Evolutionary conservation across 2,329 filamentous ascomycete species (phyloP).

Genomic region (Orbilia oligospora): DNA sequence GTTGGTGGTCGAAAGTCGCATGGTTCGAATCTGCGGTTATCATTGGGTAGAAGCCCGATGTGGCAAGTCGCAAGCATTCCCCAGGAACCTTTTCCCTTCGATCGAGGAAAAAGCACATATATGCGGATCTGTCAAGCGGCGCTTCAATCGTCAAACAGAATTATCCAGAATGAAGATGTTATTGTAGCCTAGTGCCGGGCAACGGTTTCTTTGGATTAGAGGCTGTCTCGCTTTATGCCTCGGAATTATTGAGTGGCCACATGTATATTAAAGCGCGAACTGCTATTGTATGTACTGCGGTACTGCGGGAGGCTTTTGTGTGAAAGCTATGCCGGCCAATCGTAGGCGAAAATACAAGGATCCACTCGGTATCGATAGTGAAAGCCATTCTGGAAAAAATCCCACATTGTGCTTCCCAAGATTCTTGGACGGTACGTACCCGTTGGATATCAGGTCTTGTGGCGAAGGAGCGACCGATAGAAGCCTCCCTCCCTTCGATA

Average conservation of each 20-base stretch:
- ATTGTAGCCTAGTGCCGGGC: slow-evolving; percentile 47
- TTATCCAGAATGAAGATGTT: slow-evolving; percentile 25
- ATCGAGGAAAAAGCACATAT: slow-evolving; percentile 7
- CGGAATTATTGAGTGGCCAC: slow-evolving; percentile 52
- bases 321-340: slow-evolving; percentile 31
- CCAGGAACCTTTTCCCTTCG: slow-evolving; percentile 6
- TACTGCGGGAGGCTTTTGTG: background rate
- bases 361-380: slow-evolving; percentile 33
- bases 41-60: slow-evolving; percentile 51
- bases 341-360: slow-evolving; percentile 28
- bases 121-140: slow-evolving; percentile 32
- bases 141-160: slow-evolving; percentile 19
- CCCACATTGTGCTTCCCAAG: slow-evolving; percentile 6
- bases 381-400: background rate
- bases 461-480: slow-evolving; percentile 23
- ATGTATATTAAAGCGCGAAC: slow-evolving; percentile 10
- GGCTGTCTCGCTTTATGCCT: slow-evolving; percentile 45
- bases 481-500: background rate
- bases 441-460: slow-evolving; percentile 7
- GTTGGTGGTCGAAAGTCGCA: slow-evolving; percentile 17
- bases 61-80: slow-evolving; percentile 55
- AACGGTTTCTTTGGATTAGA: slow-evolving; percentile 38
- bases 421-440: slow-evolving; percentile 9
- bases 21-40: slow-evolving; percentile 49
- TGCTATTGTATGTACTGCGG: background rate